Base-by-base conservation (phyloP, 805 yeast genomes). In the Candida ovalis region DNA sequence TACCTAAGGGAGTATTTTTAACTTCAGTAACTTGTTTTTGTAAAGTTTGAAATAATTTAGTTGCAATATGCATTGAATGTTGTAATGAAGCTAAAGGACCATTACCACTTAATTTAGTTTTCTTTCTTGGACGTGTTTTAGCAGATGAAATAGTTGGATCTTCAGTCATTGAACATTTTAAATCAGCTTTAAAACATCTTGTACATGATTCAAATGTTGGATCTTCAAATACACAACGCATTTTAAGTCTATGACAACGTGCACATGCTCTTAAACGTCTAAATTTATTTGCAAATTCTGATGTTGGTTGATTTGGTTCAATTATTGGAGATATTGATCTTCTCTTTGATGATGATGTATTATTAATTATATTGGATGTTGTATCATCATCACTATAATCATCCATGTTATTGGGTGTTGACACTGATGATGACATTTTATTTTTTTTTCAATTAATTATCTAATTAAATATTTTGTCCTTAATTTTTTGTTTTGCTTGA, bases 211-310 rank as follows among this genome's bases (percentile, higher is more conserved):
- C 61, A 52, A 62, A 69, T 17, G 60, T 52, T 1, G 80, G 81
- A 51, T 75, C 74, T 28, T 74, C 75, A 56, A 71, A 78, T 2
- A 72, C 70, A 60, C 83, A 78, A 54, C 76, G 68, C 75, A 75
- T 74, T 55, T 77, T 78, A 19, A 77, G 63, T 25, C 82, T 57
- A 49, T 76, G 78, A 52, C 83, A 78, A 49, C 83, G 61, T 3
- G 82, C 82, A 63, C 83, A 78, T 1, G 82, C 81, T 44, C 78
- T 63, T 27, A 69, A 53, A 47, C 75, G 72, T 47, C 80, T 60
- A 70, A 79, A 77, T 45, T 69, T 70, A 28, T 58, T 62, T 5
- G 77, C 68, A 60, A 76, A 76, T n/a, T 59, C 63, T 2, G 60
- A 50, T 4, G 50, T 40, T 36, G 51, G 13, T 30, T 21, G 24